Base-by-base conservation (phyloP, 768 basidiomycete genomes). In the Pisolithus tinctorius region DNA sequence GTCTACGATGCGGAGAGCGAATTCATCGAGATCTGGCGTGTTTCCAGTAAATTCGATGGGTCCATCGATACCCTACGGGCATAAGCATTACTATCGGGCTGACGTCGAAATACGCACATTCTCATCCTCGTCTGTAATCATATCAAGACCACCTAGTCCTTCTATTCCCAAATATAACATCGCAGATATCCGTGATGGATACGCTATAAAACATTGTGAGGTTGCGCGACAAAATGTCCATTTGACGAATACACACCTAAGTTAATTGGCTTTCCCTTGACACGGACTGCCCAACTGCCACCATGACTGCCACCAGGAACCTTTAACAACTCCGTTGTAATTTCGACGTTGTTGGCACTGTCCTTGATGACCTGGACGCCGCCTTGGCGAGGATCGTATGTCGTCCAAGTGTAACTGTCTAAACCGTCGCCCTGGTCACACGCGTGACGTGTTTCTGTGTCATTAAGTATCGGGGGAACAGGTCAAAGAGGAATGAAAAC, bases 161-260 rank as follows among this genome's bases (percentile, higher is more conserved):
- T 97, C 93, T 29, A 94, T 68, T 0, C 92, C 93, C 56, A 87
- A 70, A 61, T 97, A 95, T 63, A 92, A 95, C 47, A 97, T 78
- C 2, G 86, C 72, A 2, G 93, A 91, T 29, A 85, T 78, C 23
- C 82, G 76, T 20, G 84, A 85, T 8, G 80, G 74, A 40, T 72
- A 63, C 16, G 57, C 74, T 73, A 47, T 6, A 40, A 40, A 29
- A 25, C n/a, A 45, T 60, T 44, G 62, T 42, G 42, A 38, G 10
- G 63, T 73, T 79, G 42, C 29, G n/a, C 29, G 11, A 20, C 23
- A 23, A 45, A 16, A 34, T 26, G 26, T 38, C 7, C 25, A 14
- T 39, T 31, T 4, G 42, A 36, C 6, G 25, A 36, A 45, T 42
- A 45, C 49, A 17, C 51, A 89, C 92, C 72, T 55, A 71, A 62